Evolutionary conservation across 2,329 filamentous ascomycete genomes (phyloP).

Genomic region (Scytalidium sp.): DNA sequence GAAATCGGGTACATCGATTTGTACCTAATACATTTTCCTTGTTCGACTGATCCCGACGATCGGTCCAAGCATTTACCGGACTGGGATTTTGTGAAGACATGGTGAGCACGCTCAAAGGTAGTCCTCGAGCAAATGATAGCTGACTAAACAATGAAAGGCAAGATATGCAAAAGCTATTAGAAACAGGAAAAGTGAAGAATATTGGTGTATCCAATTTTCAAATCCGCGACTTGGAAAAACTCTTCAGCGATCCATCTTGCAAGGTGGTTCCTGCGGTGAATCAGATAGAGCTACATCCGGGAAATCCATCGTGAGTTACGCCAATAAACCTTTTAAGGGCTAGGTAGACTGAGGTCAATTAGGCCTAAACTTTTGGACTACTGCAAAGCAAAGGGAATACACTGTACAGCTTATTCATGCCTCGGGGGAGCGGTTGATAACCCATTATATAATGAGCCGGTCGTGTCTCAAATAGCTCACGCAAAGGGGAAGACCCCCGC

Average conservation of each 20-base stretch:
- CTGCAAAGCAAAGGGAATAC: conserved; percentile 42
- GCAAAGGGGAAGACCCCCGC: conserved; percentile 33
- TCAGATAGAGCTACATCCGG: conserved; percentile 52
- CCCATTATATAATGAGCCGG: conserved; percentile 50
- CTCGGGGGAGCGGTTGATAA: conserved; percentile 20
- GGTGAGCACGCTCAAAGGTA: conserved; percentile 46
- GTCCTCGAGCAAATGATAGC: conserved; percentile 55
- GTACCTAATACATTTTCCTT: conserved; percentile 32
- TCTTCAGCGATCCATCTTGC: conserved; percentile 37
- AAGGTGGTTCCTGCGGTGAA: conserved; percentile 50
- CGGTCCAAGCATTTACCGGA: conserved; percentile 4
- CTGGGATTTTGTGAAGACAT: conserved; percentile 43
- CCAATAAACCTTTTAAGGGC: too few relatives aligned
- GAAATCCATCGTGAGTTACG: too few relatives aligned
- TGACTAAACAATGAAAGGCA: too few relatives aligned
- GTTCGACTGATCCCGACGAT: conserved; percentile 14
- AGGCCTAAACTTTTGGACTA: conserved; percentile 44
- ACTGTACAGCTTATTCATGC: conserved; percentile 44
- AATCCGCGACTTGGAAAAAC: conserved; percentile 29
- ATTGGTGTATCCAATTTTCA: conserved; percentile 62
- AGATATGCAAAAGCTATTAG: conserved; percentile 53
- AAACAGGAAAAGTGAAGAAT: conserved; percentile 45
- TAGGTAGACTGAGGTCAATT: too few relatives aligned
- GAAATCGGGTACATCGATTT: conserved; percentile 32
- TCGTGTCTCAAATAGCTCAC: conserved; percentile 39